A percentile compares a stretch with the other conserved stretches of the same genome.
Conservation (phyloP, 345 rosid genomes). For the Laguncularia racemosa region DNA sequence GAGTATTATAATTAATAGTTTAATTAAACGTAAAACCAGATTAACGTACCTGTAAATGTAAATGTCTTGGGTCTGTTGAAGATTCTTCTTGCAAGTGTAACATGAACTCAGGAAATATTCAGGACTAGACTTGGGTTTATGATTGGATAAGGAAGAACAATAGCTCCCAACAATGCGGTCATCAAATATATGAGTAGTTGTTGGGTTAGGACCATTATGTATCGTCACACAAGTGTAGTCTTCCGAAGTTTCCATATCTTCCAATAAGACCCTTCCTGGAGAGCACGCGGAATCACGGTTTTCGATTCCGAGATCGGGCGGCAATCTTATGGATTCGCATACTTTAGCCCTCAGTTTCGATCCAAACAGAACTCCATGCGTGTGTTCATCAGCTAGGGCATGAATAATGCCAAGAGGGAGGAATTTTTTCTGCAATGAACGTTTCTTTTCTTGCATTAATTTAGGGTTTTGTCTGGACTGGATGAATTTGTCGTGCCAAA, state of each 20-base stretch:
- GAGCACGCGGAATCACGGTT: constrained; percentile 20
- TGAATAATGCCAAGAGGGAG: too few species aligned
- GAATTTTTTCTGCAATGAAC: too few species aligned
- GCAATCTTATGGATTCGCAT: constrained; percentile 26
- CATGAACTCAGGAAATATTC: constrained; percentile 49
- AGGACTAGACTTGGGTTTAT: constrained; percentile 4
- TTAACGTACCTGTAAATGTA: constrained; percentile 65
- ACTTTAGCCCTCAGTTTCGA: constrained; percentile 45
- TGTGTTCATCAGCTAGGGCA: too few species aligned
- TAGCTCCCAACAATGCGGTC: constrained; percentile 55
- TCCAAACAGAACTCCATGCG: constrained; percentile 40
- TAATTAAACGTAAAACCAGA: neutral
- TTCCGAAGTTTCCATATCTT: constrained; percentile 71
- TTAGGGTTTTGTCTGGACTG: neutral
- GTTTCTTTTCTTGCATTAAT: too few species aligned
- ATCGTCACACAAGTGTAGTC: constrained; percentile 84
- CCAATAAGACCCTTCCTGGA: constrained; percentile 26
- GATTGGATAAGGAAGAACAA: constrained; percentile 10
- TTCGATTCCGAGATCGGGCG: constrained; percentile 46
- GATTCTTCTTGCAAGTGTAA: constrained; percentile 70
- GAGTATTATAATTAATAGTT: neutral
- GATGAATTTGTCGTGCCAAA: constrained; percentile 1
- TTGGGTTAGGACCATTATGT: constrained; percentile 69
- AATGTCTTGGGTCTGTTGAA: constrained; percentile 46
- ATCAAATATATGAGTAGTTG: constrained; percentile 71